A percentile compares a stretch with the other conserved stretches of the same genome.
phyloP scores from a whole-genome alignment of 495 filamentous ascomycete species.

The Penicillium egyptiacum region DNA sequence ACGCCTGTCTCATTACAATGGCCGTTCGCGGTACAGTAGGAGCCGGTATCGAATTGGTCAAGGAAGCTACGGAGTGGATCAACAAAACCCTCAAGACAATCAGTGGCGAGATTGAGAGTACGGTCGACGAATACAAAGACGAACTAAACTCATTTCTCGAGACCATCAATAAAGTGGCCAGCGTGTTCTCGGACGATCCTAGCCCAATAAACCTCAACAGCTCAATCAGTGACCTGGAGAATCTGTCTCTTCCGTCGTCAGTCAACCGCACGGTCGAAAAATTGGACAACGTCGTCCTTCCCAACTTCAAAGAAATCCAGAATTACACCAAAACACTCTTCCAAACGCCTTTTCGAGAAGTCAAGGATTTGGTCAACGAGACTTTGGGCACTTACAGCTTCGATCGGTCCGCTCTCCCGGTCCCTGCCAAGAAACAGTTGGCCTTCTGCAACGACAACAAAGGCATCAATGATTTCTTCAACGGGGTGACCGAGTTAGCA shows the following conservation, averaged over 20 bases:
- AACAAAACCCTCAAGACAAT: constrained; percentile 70
- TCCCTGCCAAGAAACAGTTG: constrained; percentile 76
- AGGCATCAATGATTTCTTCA: constrained; percentile 84
- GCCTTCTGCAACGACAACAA: constrained; percentile 86
- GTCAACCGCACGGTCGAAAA: constrained; percentile 63
- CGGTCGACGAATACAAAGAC: constrained; percentile 56
- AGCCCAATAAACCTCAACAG: constrained; percentile 60
- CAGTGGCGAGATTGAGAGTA: constrained; percentile 58
- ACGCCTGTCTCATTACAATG: constrained; percentile 80
- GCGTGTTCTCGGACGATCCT: constrained; percentile 33
- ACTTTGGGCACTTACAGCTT: constrained; percentile 70
- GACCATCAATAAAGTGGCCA: constrained; percentile 40
- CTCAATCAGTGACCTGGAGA: constrained; percentile 61
- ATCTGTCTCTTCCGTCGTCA: constrained; percentile 63
- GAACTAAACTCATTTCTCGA: constrained; percentile 58
- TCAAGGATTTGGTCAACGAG: constrained; percentile 68
- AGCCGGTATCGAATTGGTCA: constrained; percentile 63
- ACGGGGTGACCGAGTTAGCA: constrained; percentile 59
- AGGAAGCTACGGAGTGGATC: constrained; percentile 69
- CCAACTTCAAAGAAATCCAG: constrained; percentile 72
- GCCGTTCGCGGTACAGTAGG: constrained; percentile 75
- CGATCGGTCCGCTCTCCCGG: constrained; percentile 70
- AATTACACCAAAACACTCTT: constrained; percentile 73
- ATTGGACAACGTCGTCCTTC: constrained; percentile 76
- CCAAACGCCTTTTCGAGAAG: constrained; percentile 70